Evolutionary conservation across 2,329 filamentous ascomycete genomes (phyloP).

Genomic region (Cladophialophora yegresii): DNA sequence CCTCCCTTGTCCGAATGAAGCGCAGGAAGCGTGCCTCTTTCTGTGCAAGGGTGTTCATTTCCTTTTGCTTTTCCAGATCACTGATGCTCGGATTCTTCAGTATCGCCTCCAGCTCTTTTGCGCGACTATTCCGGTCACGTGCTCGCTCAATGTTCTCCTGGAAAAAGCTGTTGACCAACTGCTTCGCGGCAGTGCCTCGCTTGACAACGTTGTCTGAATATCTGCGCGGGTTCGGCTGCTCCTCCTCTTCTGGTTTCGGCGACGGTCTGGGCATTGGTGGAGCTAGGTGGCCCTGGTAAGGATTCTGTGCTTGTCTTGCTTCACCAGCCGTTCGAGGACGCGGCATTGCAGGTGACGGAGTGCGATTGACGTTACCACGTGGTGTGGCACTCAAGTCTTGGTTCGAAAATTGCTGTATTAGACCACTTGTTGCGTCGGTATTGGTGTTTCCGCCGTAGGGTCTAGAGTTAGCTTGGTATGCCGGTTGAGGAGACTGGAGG

Average conservation of each 20-base stretch:
- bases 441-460: constrained; percentile 52
- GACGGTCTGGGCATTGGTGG: constrained; percentile 66
- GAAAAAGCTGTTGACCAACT: constrained; percentile 78
- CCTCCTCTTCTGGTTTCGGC: constrained; percentile 65
- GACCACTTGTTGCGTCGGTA: constrained; percentile 84
- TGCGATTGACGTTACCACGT: constrained; percentile 68
- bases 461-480: constrained; percentile 51
- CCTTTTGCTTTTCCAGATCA: constrained; percentile 75
- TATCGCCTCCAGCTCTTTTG: constrained; percentile 86
- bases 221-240: constrained; percentile 76
- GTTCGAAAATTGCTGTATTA: constrained; percentile 95
- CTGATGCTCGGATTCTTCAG: constrained; percentile 75
- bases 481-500: constrained; percentile 58
- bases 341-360: constrained; percentile 62
- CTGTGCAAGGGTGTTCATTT: constrained; percentile 79
- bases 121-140: constrained; percentile 91
- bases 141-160: constrained; percentile 97
- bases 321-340: constrained; percentile 83
- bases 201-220: constrained; percentile 87
- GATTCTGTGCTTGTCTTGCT: constrained; percentile 56
- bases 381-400: constrained; percentile 81
- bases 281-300: constrained; percentile 65
- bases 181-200: constrained; percentile 65
- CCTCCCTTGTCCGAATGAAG: constrained; percentile 89
- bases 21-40: constrained; percentile 91